Evolutionary conservation across 768 basidiomycete genomes (phyloP).

Genomic region (Amanita brunnescens): DNA sequence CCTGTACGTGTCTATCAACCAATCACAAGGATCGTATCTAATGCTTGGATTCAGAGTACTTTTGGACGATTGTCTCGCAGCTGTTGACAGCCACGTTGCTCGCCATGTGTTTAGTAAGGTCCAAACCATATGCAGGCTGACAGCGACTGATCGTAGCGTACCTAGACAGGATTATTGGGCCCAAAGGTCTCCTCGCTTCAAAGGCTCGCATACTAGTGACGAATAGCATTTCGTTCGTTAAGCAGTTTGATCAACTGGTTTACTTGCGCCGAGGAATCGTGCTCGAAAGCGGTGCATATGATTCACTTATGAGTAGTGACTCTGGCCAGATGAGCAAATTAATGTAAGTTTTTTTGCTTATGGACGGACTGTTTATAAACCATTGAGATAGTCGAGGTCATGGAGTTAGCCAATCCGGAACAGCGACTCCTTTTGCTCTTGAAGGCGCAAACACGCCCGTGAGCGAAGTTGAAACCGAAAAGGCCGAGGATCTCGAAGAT

Average conservation of each 20-base stretch:
- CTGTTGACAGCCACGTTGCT: conserved; percentile 82
- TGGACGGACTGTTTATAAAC: not conserved
- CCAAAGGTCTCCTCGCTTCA: conserved; percentile 67
- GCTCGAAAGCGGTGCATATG: conserved; percentile 64
- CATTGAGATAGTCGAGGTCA: conserved; percentile 26
- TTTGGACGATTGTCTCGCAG: conserved; percentile 85
- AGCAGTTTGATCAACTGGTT: conserved; percentile 63
- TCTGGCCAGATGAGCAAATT: conserved; percentile 67
- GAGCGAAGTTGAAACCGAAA: conserved; percentile 13
- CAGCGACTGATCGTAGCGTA: not conserved
- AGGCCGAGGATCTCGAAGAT: conserved; percentile 4
- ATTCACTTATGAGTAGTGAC: conserved; percentile 45
- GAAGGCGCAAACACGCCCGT: conserved; percentile 28
- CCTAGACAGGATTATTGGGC: conserved; percentile 79
- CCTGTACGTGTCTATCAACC: conserved; percentile 36
- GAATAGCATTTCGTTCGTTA: conserved; percentile 79
- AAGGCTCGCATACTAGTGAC: conserved; percentile 86
- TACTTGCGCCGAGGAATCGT: conserved; percentile 80
- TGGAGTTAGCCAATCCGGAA: conserved; percentile 38
- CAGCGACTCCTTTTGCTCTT: conserved; percentile 39
- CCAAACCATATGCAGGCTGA: not conserved
- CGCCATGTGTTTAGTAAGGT: conserved; percentile 71
- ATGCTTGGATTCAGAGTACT: conserved; percentile 40
- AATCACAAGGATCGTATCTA: not conserved
- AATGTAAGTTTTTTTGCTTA: conserved; percentile 38